These are phyloP conservation scores for Beta corolliflora DNA, from an alignment of 179 eudicot genomes.

Conservation along the genomic window DNA sequence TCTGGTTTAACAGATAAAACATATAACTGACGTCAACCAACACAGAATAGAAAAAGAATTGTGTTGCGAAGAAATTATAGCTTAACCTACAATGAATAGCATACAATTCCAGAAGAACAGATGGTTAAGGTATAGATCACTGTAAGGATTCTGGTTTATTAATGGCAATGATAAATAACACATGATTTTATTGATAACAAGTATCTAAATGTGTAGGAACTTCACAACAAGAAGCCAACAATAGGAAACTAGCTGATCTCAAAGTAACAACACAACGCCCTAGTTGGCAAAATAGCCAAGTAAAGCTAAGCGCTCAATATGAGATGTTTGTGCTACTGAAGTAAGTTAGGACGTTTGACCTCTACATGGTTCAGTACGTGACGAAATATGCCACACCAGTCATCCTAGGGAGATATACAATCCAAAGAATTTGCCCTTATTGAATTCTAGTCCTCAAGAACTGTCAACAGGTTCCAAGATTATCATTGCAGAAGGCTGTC, in stretches of 20 bases:
- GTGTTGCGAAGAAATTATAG: not conserved
- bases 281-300: not conserved
- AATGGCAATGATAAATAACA: not conserved
- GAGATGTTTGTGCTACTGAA: too few species aligned
- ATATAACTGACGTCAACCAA: not conserved
- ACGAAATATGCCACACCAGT: too few species aligned
- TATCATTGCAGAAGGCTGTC: not conserved
- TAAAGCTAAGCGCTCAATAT: too few species aligned
- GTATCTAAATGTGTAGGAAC: not conserved
- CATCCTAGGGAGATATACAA: not conserved
- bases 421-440: not conserved
- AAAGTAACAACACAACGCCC: not conserved
- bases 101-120: not conserved
- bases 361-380: too few species aligned
- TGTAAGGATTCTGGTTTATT: not conserved
- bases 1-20: not conserved
- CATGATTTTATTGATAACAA: not conserved
- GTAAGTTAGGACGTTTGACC: too few species aligned
- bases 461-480: not conserved
- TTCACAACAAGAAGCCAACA: not conserved
- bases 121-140: not conserved
- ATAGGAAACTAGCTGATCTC: not conserved
- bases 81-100: too few species aligned
- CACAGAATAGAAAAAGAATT: not conserved
- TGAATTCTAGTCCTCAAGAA: not conserved